Base-by-base conservation (phyloP, 805 yeast species). In the Metschnikowia rubicola region DNA sequence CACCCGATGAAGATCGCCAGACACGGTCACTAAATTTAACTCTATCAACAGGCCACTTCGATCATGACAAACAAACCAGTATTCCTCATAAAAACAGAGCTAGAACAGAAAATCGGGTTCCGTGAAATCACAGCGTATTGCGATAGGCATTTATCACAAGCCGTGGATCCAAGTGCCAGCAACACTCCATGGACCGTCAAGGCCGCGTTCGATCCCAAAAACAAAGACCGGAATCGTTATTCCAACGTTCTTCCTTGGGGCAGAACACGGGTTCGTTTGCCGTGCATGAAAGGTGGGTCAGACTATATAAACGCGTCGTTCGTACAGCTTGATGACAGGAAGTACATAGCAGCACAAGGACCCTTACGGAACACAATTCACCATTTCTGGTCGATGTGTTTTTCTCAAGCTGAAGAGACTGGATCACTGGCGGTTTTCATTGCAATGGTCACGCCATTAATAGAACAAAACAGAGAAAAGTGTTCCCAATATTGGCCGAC, bases 321-420 rank as follows among this genome's bases (percentile, higher is more conserved):
- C 43, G 59, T 71, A 21, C 37, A 46, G 2, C 47, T 70, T 17
- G 51, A 39, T 28, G 40, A 30, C 34, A 36, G 17, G 37, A 39
- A 51, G n/a, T 86, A 83, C 60, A 87, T 91, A 57, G 97, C 96
- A 0, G 79, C 95, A 1, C 97, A 92, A 64, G 99, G 97, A 2
- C 99, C 99, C 2, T 65, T 87, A 49, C 63, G 62, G 2, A 75
- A 76, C 34, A 92, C 98, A 0, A 75, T 84, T 26, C 82, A 81
- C 17, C 96, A 92, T 63, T 91, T 92, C 59, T 90, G 95, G 85
- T 17, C 75, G 83, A 72, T 72, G 77, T 68, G 73, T 33, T 70
- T 54, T 47, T 44, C 63, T 38, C 69, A 71, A 49, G 61, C 73
- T 5, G 63, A 57, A 34, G 46, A 45, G 30, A 61, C 64, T 12